Evolutionary conservation across 2,329 filamentous ascomycete species (phyloP), one percentile per base, ranked within the genome.

Genomic region (Leptographium procerum): DNA sequence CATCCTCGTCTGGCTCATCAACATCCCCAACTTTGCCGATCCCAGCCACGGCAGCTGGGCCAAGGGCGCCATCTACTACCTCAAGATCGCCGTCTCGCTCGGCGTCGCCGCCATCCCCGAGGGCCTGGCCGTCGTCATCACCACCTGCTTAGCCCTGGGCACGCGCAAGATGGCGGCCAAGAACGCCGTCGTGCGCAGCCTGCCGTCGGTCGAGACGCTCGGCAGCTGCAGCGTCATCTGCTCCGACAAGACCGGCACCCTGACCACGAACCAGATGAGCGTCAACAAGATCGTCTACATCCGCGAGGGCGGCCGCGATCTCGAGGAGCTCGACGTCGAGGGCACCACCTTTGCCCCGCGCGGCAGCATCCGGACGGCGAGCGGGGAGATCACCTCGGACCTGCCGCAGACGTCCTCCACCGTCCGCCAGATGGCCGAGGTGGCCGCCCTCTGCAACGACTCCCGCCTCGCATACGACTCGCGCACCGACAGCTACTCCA

Each of bases 241-340:
- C 78, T 99, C 95, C 4, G 94, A 99, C 79, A 99, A 99, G 80
- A 99, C 94, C 6, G 95, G 94, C 65, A 99, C 94, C 54, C 76
- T 99, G 69, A 99, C 94, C 13, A 99, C 94, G 47, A 99, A 99
- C 75, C 91, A 97, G 74, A 99, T 99, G 94, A 97, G 94, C 69
- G 94, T 96, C 59, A 94, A 86, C 77, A 95, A 92, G 74, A 75
- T 97, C 58, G 88, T 96, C 53, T 89, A 91, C 69, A 79, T 99
- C 65, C 86, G 83, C 66, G 84, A 88, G 64, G 73, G 81, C 60
- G 91, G 89, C 54, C 82, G 76, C 57, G 86, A 83, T 60, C 77
- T 97, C 28, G 88, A 91, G 66, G 91, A 96, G 70, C 80, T 96
- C 53, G 86, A 94, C 61, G 87, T 99, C 33, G 87, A 95, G 70